Conservation (phyloP, 2,329 filamentous ascomycete genomes). For the Verticillium tricorpus region DNA sequence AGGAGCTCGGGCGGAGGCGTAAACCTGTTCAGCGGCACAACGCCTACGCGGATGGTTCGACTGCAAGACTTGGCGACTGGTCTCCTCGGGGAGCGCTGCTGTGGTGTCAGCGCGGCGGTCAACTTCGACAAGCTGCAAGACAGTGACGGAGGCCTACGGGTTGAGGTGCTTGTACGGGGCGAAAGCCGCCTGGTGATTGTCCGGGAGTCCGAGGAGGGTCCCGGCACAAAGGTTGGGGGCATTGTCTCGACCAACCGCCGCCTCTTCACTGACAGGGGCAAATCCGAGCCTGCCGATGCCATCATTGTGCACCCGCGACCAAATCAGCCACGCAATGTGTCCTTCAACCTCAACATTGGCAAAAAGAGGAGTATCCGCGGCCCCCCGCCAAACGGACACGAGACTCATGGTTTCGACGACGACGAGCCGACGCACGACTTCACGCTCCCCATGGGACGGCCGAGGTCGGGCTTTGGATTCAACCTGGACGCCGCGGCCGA, state of each 20-base stretch:
- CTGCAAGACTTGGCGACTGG: constrained; percentile 48
- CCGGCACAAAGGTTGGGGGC: constrained; percentile 35
- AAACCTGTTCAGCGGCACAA: constrained; percentile 51
- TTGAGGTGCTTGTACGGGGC: constrained; percentile 51
- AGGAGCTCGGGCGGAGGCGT: constrained; percentile 44
- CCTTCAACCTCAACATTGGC: constrained; percentile 47
- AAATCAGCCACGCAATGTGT: constrained; percentile 30
- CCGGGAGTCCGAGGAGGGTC: constrained; percentile 46
- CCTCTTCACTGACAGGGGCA: constrained; percentile 21
- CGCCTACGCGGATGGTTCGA: constrained; percentile 52
- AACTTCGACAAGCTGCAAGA: constrained; percentile 22
- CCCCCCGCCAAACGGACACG: constrained; percentile 3
- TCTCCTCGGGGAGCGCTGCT: constrained; percentile 53
- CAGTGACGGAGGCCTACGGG: constrained; percentile 38
- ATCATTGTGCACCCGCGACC: constrained; percentile 51
- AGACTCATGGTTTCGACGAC: constrained; percentile 7
- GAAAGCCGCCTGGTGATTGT: constrained; percentile 53
- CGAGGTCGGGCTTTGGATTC: constrained; percentile 43
- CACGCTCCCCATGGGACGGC: constrained; percentile 19
- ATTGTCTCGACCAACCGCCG: constrained; percentile 25
- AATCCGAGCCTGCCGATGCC: constrained; percentile 40
- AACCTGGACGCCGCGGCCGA: constrained; percentile 50
- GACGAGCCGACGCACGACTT: constrained; percentile 15
- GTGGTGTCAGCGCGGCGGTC: constrained; percentile 42
- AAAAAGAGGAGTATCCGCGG: constrained; percentile 19